phyloP scores from a whole-genome alignment of 176 grass and related monocot species.

The maize (Zea mays) region DNA sequence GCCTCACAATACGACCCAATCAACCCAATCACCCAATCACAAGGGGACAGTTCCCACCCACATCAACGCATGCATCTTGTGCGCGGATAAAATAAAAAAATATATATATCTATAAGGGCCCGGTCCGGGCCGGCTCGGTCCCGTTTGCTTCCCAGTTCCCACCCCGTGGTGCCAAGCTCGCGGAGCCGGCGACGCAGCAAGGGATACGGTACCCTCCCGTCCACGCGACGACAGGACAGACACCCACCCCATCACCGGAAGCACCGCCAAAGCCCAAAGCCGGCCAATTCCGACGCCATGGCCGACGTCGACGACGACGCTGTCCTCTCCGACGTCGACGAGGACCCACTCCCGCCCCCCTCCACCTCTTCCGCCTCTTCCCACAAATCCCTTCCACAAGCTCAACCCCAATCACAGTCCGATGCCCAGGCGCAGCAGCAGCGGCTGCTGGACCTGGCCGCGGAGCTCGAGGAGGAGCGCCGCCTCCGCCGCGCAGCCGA shows the following conservation, averaged over 20 bases:
- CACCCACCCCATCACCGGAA: neutral
- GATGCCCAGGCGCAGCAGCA: constrained; percentile 16
- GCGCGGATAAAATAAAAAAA: no score
- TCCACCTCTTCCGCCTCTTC: constrained; percentile 14
- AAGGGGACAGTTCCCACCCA: no score
- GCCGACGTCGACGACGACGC: constrained; percentile 67
- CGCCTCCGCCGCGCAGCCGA: constrained; percentile 57
- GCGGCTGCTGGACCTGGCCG: constrained; percentile 55
- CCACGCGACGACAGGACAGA: constrained; percentile 10
- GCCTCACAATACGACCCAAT: no score
- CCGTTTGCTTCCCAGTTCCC: no score
- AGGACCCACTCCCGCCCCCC: constrained; percentile 48
- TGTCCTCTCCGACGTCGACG: constrained; percentile 88
- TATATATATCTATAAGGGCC: no score
- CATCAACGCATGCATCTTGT: no score
- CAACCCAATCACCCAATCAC: no score
- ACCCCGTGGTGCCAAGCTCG: no score
- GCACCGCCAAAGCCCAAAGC: neutral
- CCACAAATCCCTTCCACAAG: neutral
- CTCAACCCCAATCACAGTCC: neutral
- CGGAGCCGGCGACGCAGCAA: neutral
- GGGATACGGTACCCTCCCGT: neutral
- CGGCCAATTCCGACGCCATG: constrained; percentile 44
- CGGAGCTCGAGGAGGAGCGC: constrained; percentile 78
- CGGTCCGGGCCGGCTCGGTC: no score